A percentile compares a stretch with the other conserved stretches of the same genome.
Evolutionary conservation across 495 filamentous ascomycete genomes (phyloP).

Genomic region (Penicillium coffeae): DNA sequence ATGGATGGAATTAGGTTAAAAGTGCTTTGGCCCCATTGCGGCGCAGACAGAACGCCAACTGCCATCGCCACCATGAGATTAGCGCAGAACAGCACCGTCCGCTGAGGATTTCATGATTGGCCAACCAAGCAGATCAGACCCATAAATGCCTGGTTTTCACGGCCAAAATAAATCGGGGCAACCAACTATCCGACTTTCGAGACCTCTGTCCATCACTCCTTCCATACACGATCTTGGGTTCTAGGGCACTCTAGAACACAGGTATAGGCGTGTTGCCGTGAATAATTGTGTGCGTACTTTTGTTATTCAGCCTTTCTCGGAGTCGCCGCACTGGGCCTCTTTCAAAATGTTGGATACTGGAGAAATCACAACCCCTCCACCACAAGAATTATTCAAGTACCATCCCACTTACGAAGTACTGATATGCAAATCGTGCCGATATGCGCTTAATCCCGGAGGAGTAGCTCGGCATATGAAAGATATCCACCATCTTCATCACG

Average conservation of each 20-base stretch:
- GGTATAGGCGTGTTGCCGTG: no score
- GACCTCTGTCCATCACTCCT: not conserved
- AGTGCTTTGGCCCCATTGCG: no score
- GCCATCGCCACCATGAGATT: no score
- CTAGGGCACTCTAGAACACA: no score
- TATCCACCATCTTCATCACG: constrained; percentile 29
- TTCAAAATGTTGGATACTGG: not conserved
- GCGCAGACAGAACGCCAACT: no score
- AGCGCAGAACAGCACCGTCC: constrained; percentile 9
- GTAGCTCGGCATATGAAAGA: constrained; percentile 37
- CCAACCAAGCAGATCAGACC: not conserved
- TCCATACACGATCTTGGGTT: no score
- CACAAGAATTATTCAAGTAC: constrained; percentile 21
- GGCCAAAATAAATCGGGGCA: not conserved
- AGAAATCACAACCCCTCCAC: not conserved
- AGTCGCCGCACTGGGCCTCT: not conserved
- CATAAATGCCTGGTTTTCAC: not conserved
- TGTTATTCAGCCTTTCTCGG: no score
- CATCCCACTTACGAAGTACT: constrained; percentile 19
- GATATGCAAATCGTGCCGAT: constrained; percentile 27
- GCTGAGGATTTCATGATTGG: not conserved
- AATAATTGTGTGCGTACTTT: no score
- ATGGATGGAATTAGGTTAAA: not conserved
- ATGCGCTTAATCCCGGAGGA: constrained; percentile 34
- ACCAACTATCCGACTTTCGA: not conserved